Conservation (phyloP, 2,329 filamentous ascomycete species). For the Nemania serpens region DNA sequence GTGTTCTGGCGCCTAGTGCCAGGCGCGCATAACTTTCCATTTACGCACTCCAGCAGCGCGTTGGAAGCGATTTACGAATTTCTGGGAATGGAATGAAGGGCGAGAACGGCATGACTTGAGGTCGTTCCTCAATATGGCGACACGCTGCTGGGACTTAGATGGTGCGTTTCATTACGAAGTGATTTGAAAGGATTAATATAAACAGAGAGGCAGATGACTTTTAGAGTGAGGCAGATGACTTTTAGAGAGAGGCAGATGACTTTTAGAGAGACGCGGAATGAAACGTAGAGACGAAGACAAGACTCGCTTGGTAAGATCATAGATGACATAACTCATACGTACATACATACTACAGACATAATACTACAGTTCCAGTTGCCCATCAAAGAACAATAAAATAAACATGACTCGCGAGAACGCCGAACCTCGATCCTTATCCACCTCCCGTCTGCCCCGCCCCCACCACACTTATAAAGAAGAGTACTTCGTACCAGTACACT, state of each 20-base stretch:
- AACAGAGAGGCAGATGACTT: too few species aligned
- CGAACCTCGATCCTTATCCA: slow-evolving; percentile 10
- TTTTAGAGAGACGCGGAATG: not conserved
- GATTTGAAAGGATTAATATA: too few species aligned
- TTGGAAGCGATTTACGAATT: slow-evolving; percentile 53
- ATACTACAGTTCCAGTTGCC: slow-evolving; percentile 19
- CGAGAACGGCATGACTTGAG: not conserved
- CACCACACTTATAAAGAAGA: not conserved
- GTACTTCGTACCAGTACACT: too few species aligned
- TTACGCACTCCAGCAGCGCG: slow-evolving; percentile 55
- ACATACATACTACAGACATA: slow-evolving; percentile 24
- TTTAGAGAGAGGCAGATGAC: too few species aligned
- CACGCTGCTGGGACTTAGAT: not conserved
- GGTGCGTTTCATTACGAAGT: not conserved
- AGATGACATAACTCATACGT: slow-evolving; percentile 25
- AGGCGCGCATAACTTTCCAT: slow-evolving; percentile 66
- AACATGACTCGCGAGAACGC: slow-evolving; percentile 6
- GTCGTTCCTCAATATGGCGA: too few species aligned
- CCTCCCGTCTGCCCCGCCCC: not conserved
- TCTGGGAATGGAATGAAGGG: slow-evolving; percentile 45
- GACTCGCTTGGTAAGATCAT: not conserved
- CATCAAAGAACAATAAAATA: slow-evolving; percentile 18
- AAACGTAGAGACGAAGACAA: not conserved
- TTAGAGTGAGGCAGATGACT: not conserved
- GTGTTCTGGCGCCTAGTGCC: slow-evolving; percentile 57